Evolutionary conservation across 1,284 basidiomycete species (phyloP).

Genomic region (Phellinidium pouzarii): DNA sequence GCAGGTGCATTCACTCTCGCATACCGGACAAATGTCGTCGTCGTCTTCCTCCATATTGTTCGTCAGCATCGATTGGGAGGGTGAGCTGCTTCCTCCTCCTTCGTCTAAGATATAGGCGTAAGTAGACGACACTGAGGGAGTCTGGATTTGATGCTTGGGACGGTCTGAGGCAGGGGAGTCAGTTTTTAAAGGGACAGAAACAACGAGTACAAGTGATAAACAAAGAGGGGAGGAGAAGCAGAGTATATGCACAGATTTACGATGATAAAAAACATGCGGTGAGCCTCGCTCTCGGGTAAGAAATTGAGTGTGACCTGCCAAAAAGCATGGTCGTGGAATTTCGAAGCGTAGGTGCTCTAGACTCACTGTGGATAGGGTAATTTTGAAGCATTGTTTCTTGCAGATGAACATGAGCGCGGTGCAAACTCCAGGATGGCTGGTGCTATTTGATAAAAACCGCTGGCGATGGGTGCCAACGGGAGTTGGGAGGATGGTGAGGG

Average conservation of each 20-base stretch:
- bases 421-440: slow-evolving; percentile 42
- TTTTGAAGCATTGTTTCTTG: slow-evolving; percentile 41
- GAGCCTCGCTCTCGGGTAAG: slow-evolving; percentile 27
- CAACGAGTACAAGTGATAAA: background rate
- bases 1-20: slow-evolving; percentile 81
- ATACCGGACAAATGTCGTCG: slow-evolving; percentile 77
- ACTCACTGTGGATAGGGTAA: slow-evolving; percentile 39
- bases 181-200: background rate
- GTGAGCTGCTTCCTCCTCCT: slow-evolving; percentile 28
- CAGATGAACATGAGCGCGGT: slow-evolving; percentile 43
- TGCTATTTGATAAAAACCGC: slow-evolving; percentile 17
- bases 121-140: slow-evolving; percentile 60
- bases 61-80: slow-evolving; percentile 19
- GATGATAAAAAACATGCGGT: slow-evolving; percentile 23
- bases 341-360: background rate
- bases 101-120: slow-evolving; percentile 56
- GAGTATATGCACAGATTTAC: slow-evolving; percentile 11
- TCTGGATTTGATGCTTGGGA: slow-evolving; percentile 49
- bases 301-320: slow-evolving; percentile 21
- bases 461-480: slow-evolving; percentile 16
- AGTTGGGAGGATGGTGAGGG: slow-evolving; percentile 8
- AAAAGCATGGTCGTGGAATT: slow-evolving; percentile 19
- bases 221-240: slow-evolving; percentile 7
- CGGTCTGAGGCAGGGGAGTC: slow-evolving; percentile 34
- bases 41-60: slow-evolving; percentile 64